These are phyloP conservation scores for Aureobasidium lini DNA, from an alignment of 2,329 filamentous ascomycete species.

Conservation along the genomic window DNA sequence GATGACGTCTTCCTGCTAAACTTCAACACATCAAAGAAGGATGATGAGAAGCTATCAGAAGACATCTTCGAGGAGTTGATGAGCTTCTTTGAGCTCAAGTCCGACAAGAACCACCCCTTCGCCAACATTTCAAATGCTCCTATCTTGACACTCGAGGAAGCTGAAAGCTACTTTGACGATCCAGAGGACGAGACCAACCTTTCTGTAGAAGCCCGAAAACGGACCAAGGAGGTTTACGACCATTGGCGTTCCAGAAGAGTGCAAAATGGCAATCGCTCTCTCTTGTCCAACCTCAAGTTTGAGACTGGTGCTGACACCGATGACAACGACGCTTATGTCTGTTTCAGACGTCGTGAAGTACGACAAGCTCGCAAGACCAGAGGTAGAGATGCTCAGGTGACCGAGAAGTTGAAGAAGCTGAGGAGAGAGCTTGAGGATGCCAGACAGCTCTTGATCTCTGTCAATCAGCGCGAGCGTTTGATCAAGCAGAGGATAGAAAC, in stretches of 20 bases:
- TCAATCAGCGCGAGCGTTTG: conserved; percentile 70
- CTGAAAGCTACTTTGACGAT: conserved; percentile 56
- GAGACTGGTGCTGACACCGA: conserved; percentile 92
- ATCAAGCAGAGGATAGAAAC: conserved; percentile 69
- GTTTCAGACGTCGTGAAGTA: conserved; percentile 90
- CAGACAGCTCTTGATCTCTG: conserved; percentile 67
- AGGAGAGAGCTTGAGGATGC: conserved; percentile 86
- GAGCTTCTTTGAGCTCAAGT: conserved; percentile 88
- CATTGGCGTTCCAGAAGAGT: conserved; percentile 75
- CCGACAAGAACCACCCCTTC: conserved; percentile 75
- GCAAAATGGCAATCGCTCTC: conserved; percentile 58
- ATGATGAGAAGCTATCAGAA: conserved; percentile 63
- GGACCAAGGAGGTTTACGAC: conserved; percentile 75
- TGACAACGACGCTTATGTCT: conserved; percentile 94
- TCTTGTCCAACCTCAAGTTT: conserved; percentile 80
- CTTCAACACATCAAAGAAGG: conserved; percentile 67
- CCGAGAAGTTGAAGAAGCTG: conserved; percentile 87
- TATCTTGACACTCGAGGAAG: conserved; percentile 50
- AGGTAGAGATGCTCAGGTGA: conserved; percentile 85
- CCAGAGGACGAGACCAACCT: conserved; percentile 37
- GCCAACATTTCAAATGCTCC: conserved; percentile 84
- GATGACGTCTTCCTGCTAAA: conserved; percentile 78
- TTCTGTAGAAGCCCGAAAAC: conserved; percentile 46
- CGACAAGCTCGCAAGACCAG: conserved; percentile 92
- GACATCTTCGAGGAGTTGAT: conserved; percentile 91